These are phyloP conservation scores for Neofusicoccum parvum DNA, from an alignment of 2,329 filamentous ascomycete species.

Conservation along the genomic window DNA sequence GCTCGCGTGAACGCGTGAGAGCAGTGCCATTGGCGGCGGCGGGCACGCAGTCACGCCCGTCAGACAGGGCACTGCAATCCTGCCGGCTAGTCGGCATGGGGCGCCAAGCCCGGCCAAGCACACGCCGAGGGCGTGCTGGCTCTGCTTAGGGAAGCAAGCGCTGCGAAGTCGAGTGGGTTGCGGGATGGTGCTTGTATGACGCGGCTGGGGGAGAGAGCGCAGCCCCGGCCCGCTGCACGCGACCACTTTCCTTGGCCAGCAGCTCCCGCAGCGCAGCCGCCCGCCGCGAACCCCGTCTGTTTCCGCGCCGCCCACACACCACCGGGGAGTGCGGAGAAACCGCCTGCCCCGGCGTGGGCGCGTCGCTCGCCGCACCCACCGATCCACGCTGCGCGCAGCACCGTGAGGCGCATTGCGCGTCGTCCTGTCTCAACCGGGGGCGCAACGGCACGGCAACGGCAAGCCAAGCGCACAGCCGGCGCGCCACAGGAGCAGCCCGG, in stretches of 20 bases:
- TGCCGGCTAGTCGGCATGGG: slow-evolving; percentile 13
- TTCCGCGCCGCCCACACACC: neutral
- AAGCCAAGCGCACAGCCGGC: neutral
- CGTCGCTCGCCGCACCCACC: neutral
- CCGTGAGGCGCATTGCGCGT: neutral
- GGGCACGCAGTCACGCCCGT: no score
- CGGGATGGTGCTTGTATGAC: neutral
- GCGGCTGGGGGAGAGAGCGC: neutral
- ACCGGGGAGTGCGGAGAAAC: slow-evolving; percentile 3
- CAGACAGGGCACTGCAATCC: neutral
- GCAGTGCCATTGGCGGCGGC: no score
- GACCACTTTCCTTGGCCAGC: neutral
- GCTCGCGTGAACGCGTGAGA: slow-evolving; percentile 9
- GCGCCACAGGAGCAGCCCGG: neutral
- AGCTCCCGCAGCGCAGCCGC: no score
- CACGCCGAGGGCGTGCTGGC: neutral
- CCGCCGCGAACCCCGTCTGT: no score
- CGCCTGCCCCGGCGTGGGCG: no score
- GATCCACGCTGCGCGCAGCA: neutral
- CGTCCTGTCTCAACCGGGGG: neutral
- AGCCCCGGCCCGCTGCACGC: neutral
- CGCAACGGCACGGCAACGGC: slow-evolving; percentile 1
- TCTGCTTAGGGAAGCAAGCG: neutral
- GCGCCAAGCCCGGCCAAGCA: slow-evolving; percentile 7
- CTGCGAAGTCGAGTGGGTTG: neutral